These are phyloP conservation scores for Crotalaria pallida DNA, from an alignment of 306 rosid species.

Conservation along the genomic window DNA sequence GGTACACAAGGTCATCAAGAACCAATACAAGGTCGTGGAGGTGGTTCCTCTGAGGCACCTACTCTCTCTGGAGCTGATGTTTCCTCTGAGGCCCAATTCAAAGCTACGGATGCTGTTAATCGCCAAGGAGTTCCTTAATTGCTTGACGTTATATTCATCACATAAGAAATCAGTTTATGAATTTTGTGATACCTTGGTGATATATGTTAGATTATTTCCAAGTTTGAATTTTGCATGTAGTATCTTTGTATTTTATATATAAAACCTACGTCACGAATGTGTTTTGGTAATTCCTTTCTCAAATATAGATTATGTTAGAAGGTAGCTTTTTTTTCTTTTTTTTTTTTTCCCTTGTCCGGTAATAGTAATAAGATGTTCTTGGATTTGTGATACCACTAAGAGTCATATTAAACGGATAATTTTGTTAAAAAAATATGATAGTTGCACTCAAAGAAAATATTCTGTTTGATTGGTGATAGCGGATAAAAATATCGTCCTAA, in stretches of 20 bases:
- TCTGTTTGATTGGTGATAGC: not conserved
- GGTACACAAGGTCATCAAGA: constrained; percentile 73
- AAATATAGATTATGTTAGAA: not conserved
- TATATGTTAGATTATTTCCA: not conserved
- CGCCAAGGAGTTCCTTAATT: constrained; percentile 34
- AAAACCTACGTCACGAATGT: not conserved
- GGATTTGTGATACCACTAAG: not conserved
- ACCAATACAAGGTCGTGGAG: constrained; percentile 57
- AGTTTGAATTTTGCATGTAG: not conserved
- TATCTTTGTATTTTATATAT: not conserved
- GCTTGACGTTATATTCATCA: not conserved
- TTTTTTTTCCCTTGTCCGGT: too few species aligned
- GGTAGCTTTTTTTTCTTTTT: too few species aligned
- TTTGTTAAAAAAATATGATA: too few species aligned
- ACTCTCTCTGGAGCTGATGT: constrained; percentile 54
- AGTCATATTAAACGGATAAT: too few species aligned
- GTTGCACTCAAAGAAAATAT: too few species aligned
- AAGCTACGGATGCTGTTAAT: constrained; percentile 27
- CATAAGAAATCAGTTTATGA: not conserved
- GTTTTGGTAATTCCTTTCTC: not conserved
- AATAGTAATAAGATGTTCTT: too few species aligned
- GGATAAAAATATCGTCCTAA: too few species aligned
- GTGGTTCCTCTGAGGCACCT: constrained; percentile 75
- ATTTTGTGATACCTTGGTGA: not conserved
- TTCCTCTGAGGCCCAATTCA: constrained; percentile 17